These are phyloP conservation scores for Tylopilus sp. DNA, from an alignment of 1,284 basidiomycete genomes.

Conservation along the genomic window DNA sequence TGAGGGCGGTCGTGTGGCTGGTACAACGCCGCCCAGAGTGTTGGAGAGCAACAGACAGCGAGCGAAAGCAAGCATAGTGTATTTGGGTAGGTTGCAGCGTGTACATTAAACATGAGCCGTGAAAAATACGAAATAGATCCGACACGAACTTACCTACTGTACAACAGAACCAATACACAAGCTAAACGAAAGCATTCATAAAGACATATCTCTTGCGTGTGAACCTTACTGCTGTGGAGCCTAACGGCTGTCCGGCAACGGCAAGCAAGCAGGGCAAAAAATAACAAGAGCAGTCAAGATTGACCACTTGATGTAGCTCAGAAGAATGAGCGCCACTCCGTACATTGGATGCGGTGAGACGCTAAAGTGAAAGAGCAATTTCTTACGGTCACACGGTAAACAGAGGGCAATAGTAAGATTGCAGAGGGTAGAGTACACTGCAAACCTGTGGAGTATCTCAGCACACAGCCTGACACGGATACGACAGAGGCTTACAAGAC, in stretches of 20 bases:
- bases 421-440: constrained; percentile 23
- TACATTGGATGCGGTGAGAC: constrained; percentile 51
- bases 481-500: constrained; percentile 18
- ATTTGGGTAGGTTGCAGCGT: constrained; percentile 6
- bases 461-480: background rate
- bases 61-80: background rate
- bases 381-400: constrained; percentile 12
- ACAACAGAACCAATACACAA: background rate
- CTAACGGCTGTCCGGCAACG: constrained; percentile 21
- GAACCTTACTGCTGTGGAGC: constrained; percentile 45
- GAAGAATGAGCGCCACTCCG: constrained; percentile 76
- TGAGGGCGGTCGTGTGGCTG: constrained; percentile 73
- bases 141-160: constrained; percentile 18
- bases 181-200: background rate
- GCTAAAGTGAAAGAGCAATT: constrained; percentile 72
- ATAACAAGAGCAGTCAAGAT: constrained; percentile 31
- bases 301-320: constrained; percentile 57
- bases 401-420: constrained; percentile 30
- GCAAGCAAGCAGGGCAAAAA: constrained; percentile 45
- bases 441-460: constrained; percentile 17
- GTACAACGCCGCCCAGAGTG: constrained; percentile 79
- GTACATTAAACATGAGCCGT: background rate
- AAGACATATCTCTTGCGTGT: constrained; percentile 51
- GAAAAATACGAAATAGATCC: background rate
- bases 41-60: constrained; percentile 54